A percentile compares a stretch with the other conserved stretches of the same genome.
Conservation (phyloP, 129 eudicot genomes). For the Flaveria linearis region DNA sequence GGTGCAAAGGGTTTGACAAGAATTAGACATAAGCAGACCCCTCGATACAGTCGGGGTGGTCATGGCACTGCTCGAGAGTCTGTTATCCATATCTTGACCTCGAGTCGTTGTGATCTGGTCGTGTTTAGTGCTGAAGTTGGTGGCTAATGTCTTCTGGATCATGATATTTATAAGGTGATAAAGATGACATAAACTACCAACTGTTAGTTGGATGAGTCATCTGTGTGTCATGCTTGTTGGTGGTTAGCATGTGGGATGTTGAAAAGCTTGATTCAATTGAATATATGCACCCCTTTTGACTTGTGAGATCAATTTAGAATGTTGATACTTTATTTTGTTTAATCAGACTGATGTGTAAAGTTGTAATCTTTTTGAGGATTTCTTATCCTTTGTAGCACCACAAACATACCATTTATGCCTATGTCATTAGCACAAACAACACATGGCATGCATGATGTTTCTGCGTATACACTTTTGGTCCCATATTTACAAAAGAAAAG, state of each 20-base stretch:
- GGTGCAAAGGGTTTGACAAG: conserved; percentile 19
- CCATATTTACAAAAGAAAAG: background rate
- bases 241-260: conserved; percentile 12
- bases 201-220: conserved; percentile 37
- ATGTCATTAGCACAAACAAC: no score
- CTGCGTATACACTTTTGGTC: background rate
- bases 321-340: background rate
- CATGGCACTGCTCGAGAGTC: conserved; percentile 6
- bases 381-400: background rate
- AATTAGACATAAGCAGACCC: conserved; percentile 25
- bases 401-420: background rate
- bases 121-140: conserved; percentile 3
- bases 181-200: background rate
- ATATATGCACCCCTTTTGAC: conserved; percentile 8
- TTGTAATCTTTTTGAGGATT: background rate
- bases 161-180: conserved; percentile 31
- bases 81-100: conserved; percentile 26
- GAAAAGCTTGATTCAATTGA: conserved; percentile 1
- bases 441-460: no score
- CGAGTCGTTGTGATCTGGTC: background rate
- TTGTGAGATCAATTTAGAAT: background rate
- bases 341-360: conserved; percentile 5
- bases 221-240: conserved; percentile 9
- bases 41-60: conserved; percentile 28
- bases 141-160: background rate